A percentile compares a stretch with the other conserved stretches of the same genome.
Conservation (phyloP, 108 stramenopile species). For the Tribonema minus region DNA sequence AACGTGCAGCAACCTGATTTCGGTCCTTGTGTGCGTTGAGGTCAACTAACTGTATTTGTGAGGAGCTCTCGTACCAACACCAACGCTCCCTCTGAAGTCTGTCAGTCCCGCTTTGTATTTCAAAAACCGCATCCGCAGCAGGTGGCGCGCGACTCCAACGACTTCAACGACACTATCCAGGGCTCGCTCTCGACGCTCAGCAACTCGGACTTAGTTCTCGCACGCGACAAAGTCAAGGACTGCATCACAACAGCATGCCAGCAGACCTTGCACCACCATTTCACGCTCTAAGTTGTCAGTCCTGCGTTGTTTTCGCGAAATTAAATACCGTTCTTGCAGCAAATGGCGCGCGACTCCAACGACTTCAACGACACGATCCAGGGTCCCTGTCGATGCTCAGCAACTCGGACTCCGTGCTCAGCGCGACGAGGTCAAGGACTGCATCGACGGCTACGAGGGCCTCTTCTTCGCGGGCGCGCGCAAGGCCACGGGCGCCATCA, state of each 20-base stretch:
- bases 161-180: not conserved
- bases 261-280: no score
- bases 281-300: no score
- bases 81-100: no score
- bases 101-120: no score
- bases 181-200: slow-evolving; percentile 2
- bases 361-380: not conserved
- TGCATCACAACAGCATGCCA: no score
- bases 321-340: no score
- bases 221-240: slow-evolving; percentile 30
- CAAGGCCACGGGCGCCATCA: slow-evolving; percentile 4
- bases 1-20: no score
- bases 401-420: slow-evolving; percentile 39
- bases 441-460: slow-evolving; percentile 25
- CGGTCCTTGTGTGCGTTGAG: no score
- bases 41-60: no score
- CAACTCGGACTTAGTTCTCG: slow-evolving; percentile 38
- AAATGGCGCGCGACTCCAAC: not conserved
- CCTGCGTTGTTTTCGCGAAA: no score
- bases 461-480: slow-evolving; percentile 29
- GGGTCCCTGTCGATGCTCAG: slow-evolving; percentile 4
- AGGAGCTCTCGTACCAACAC: no score
- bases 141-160: not conserved
- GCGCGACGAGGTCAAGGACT: slow-evolving; percentile 33
- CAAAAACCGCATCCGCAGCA: no score